These are phyloP conservation scores for Sicyos baderoa DNA, from an alignment of 306 rosid genomes.

Conservation along the genomic window DNA sequence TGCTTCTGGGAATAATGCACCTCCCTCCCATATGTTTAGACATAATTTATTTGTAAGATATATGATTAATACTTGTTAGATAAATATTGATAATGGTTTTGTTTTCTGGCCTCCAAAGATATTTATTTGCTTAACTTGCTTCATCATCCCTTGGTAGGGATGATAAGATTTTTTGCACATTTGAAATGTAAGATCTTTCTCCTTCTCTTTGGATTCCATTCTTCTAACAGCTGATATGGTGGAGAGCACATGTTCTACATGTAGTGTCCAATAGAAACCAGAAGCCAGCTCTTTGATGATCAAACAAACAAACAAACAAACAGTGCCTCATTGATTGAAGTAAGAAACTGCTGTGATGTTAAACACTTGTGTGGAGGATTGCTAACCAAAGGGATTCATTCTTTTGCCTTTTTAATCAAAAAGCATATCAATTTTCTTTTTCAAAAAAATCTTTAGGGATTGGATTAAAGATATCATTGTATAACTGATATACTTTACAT, in stretches of 20 bases:
- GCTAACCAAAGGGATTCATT: not conserved
- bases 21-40: constrained; percentile 17
- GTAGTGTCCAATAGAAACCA: constrained; percentile 5
- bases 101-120: constrained; percentile 3
- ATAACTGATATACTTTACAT: too few species aligned
- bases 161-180: not conserved
- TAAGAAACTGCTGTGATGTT: not conserved
- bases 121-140: not conserved
- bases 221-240: constrained; percentile 10
- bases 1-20: constrained; percentile 19
- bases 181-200: not conserved
- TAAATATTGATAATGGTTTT: constrained; percentile 7
- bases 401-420: too few species aligned
- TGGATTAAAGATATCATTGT: too few species aligned
- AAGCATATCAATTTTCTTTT: too few species aligned
- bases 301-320: not conserved
- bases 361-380: not conserved
- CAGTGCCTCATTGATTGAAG: not conserved
- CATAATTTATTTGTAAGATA: constrained; percentile 12
- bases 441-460: too few species aligned
- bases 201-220: constrained; percentile 4
- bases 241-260: not conserved
- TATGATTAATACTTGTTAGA: not conserved
- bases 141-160: not conserved
- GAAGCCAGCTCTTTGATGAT: not conserved